Base-by-base conservation (phyloP, 768 basidiomycete genomes). In the Leucocoprinus sp. region DNA sequence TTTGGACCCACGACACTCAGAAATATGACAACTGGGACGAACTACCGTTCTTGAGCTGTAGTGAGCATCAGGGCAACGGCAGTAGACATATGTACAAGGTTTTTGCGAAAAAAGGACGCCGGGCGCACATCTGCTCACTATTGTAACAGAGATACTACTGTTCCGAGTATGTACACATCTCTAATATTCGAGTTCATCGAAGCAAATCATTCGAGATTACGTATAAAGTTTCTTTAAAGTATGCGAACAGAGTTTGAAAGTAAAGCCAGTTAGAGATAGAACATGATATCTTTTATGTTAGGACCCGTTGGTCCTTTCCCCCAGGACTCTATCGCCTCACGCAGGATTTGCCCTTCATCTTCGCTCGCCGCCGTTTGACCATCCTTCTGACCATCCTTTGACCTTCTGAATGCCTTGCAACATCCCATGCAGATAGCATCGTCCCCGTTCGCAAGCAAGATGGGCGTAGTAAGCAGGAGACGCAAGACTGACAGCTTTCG, bases 391-490 rank as follows among this genome's bases (percentile, higher is more conserved):
- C 68, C 39, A 18, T 80, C 79, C 45, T 73, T 75, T 48, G 90
- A 61, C 19, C n/a, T n/a, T n/a, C 12, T 48, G 36, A 29, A 69
- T 40, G 18, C 80, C 79, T 45, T 73, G 75, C 49, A 91, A 61
- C 19, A 88, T 72, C n/a, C 75, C 76, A 57, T 88, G 80, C 15
- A 91, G 55, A 55, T 88, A 91, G 56, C 75, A 82, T 21, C 88
- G 69, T 0, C 84, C 88, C 14, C 75, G 62, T 54, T 76, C 75
- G 49, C 75, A 75, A 5, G 71, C 69, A 44, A 90, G 68, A 60
- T 90, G 86, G 9, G 85, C 83, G 52, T 88, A 89, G 58, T 88
- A 88, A 0, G 87, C 87, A 0, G 88, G 82, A 0, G 88, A 86
- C 8, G 80, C 75, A 17, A 91, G 70, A 56, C 84, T 87, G 41